Conservation (phyloP, 2,329 filamentous ascomycete genomes). For the Venturia aucupariae region DNA sequence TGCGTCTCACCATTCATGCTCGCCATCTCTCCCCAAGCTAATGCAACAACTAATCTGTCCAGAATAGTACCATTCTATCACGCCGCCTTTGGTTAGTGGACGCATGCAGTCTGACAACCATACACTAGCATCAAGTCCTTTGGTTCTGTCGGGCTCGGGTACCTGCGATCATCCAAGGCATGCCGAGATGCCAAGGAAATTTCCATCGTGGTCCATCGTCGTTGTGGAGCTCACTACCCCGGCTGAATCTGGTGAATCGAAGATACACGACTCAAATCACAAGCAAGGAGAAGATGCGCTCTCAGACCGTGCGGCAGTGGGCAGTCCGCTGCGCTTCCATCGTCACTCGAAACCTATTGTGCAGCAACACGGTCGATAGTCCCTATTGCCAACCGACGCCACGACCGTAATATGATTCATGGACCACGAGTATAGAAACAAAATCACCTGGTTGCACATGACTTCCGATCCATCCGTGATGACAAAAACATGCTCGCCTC, state of each 20-base stretch:
- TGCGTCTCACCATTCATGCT: neutral
- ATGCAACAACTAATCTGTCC: neutral
- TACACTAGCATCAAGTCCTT: neutral
- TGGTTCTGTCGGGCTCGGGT: neutral
- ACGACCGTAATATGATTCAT: neutral
- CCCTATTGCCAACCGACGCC: neutral
- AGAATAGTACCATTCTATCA: neutral
- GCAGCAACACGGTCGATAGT: neutral
- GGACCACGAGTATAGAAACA: neutral
- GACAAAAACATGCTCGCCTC: neutral
- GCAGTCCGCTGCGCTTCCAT: neutral
- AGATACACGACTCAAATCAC: neutral
- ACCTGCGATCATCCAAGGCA: neutral
- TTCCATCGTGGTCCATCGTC: neutral
- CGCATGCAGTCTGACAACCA: neutral
- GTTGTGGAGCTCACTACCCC: neutral
- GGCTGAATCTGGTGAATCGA: neutral
- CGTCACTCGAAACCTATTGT: neutral
- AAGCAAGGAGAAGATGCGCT: neutral
- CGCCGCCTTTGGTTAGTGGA: neutral
- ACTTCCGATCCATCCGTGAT: conserved; percentile 1
- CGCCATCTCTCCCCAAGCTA: neutral
- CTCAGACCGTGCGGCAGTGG: neutral
- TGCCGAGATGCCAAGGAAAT: neutral
- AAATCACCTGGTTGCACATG: neutral